phyloP scores from a whole-genome alignment of 331 rosid species.

The Quercus lobata region DNA sequence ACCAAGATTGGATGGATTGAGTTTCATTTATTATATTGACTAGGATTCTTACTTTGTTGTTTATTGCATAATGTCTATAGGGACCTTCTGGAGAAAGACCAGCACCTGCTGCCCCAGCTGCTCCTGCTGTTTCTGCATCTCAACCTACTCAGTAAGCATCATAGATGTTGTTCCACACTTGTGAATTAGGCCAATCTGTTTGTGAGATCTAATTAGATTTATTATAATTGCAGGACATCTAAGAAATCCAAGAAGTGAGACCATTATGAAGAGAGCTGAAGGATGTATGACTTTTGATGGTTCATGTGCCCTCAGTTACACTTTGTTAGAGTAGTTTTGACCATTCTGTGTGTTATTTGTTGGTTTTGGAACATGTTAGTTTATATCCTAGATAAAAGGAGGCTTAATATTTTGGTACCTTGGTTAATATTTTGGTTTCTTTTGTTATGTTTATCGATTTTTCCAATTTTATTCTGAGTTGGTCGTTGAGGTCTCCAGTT shows the following conservation, averaged over 20 bases:
- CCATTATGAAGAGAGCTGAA: conserved; percentile 2
- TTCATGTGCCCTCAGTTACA: conserved; percentile 7
- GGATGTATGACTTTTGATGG: conserved; percentile 12
- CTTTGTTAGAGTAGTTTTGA: conserved; percentile 49
- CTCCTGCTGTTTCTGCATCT: conserved; percentile 40
- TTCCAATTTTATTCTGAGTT: background rate
- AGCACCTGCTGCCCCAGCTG: conserved; percentile 26
- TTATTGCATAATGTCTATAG: conserved; percentile 23
- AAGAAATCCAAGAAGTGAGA: conserved; percentile 75
- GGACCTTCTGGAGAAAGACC: conserved; percentile 70
- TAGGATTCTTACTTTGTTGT: background rate
- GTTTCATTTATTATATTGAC: background rate
- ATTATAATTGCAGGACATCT: conserved; percentile 43
- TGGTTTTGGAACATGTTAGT: conserved; percentile 35
- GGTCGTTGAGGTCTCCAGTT: background rate
- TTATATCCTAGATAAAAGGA: conserved; percentile 32
- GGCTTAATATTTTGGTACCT: conserved; percentile 15
- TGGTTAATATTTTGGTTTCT: background rate
- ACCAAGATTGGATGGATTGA: background rate
- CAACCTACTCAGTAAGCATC: conserved; percentile 64
- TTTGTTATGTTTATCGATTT: background rate
- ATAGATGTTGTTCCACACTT: background rate
- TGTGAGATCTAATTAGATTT: background rate
- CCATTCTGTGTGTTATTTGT: conserved; percentile 20
- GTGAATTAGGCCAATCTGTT: background rate